These are phyloP conservation scores for Apiospora pterosperma DNA, from an alignment of 2,329 filamentous ascomycete genomes.

Conservation along the genomic window DNA sequence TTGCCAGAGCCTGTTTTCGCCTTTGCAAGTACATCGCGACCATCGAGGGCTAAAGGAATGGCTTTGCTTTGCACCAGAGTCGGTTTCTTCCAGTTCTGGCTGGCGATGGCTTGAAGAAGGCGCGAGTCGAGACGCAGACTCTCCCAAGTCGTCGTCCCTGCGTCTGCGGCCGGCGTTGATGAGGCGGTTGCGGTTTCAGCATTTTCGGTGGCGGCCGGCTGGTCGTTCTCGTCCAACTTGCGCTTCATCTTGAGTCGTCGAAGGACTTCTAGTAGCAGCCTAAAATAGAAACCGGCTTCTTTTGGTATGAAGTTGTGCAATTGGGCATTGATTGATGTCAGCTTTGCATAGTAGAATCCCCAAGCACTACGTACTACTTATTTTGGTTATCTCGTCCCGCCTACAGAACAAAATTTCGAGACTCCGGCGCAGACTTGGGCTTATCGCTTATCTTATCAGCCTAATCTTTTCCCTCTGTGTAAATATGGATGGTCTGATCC, in stretches of 20 bases:
- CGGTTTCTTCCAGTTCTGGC: slow-evolving; percentile 79
- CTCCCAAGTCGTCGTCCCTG: slow-evolving; percentile 55
- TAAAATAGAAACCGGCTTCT: neutral
- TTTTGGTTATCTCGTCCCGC: neutral
- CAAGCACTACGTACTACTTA: too few relatives aligned
- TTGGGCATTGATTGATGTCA: neutral
- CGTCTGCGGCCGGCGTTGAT: neutral
- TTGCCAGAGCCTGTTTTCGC: slow-evolving; percentile 96
- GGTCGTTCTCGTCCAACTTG: slow-evolving; percentile 51
- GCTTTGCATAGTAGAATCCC: neutral
- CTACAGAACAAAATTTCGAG: neutral
- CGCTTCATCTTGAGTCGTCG: slow-evolving; percentile 45
- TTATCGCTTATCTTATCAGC: slow-evolving; percentile 1
- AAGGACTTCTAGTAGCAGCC: neutral
- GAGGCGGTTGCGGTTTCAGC: slow-evolving; percentile 5
- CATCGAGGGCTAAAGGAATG: slow-evolving; percentile 83
- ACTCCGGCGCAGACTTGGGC: neutral
- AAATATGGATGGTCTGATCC: too few relatives aligned
- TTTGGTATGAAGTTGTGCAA: neutral
- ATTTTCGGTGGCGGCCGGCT: slow-evolving; percentile 30
- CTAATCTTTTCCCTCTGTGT: neutral
- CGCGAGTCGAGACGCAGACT: slow-evolving; percentile 79
- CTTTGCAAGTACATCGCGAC: slow-evolving; percentile 85
- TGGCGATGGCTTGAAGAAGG: slow-evolving; percentile 79
- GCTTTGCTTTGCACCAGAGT: slow-evolving; percentile 86